Evolutionary conservation across 176 grass and related monocot genomes (phyloP).

Genomic region (Zea luxurians): DNA sequence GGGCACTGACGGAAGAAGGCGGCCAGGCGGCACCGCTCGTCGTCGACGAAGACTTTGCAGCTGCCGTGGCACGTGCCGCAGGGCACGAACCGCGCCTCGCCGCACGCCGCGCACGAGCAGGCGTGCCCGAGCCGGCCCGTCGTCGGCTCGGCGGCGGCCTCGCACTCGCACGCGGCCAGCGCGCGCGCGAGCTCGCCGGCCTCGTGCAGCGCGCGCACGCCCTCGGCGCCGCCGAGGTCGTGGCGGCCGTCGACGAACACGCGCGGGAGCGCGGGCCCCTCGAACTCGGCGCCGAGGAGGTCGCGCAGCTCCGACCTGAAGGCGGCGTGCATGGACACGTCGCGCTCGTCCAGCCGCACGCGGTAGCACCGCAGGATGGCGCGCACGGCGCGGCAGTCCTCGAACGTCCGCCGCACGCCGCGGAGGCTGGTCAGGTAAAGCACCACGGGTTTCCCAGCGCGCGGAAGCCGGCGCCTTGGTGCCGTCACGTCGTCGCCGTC

Average conservation of each 20-base stretch:
- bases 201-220: constrained; percentile 62
- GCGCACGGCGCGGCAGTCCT: constrained; percentile 65
- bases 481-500: neutral
- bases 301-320: constrained; percentile 63
- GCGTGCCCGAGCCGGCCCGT: neutral
- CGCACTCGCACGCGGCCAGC: constrained; percentile 56
- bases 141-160: neutral
- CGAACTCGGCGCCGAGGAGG: constrained; percentile 8
- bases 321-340: constrained; percentile 77
- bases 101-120: constrained; percentile 50
- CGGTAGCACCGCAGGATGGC: constrained; percentile 66
- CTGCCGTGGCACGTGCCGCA: constrained; percentile 73
- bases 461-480: neutral
- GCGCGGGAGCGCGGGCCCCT: constrained; percentile 44
- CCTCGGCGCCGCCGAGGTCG: constrained; percentile 63
- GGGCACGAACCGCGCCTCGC: constrained; percentile 55
- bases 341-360: constrained; percentile 74
- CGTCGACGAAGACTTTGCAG: constrained; percentile 65
- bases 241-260: constrained; percentile 46
- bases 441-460: constrained; percentile 42
- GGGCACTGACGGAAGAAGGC: constrained; percentile 55
- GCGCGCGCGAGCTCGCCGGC: constrained; percentile 48
- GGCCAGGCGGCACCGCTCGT: constrained; percentile 13
- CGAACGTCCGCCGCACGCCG: constrained; percentile 65
- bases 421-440: constrained; percentile 88